A percentile compares a stretch with the other conserved stretches of the same genome.
Evolutionary conservation across 148 eudicot species (phyloP).

Genomic region (Rhododendron williamsianum): DNA sequence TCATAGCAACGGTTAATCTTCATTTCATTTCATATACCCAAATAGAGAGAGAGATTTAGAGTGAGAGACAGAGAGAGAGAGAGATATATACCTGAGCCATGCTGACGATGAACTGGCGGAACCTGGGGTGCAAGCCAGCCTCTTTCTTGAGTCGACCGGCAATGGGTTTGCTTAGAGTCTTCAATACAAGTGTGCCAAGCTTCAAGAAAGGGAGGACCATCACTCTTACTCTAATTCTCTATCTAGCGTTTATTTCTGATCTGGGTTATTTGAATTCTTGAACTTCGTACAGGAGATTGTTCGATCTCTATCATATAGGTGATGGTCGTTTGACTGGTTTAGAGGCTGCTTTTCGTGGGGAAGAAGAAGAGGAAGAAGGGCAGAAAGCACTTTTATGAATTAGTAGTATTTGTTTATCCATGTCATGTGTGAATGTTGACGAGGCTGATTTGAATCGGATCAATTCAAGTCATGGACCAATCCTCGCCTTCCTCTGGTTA

Average conservation of each 20-base stretch:
- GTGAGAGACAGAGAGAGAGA: neutral
- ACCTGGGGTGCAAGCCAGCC: constrained; percentile 55
- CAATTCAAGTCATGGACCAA: neutral
- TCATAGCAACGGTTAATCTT: neutral
- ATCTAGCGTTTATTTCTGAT: neutral
- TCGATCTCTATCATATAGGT: constrained; percentile 17
- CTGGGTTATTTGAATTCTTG: constrained; percentile 11
- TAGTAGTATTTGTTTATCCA: neutral
- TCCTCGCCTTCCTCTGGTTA: neutral
- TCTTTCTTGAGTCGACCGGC: constrained; percentile 53
- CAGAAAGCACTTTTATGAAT: neutral
- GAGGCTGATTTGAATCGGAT: neutral
- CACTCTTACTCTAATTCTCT: neutral
- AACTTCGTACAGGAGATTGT: neutral
- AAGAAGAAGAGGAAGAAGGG: neutral
- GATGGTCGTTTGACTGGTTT: neutral
- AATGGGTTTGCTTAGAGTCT: constrained; percentile 59
- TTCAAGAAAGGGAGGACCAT: constrained; percentile 60
- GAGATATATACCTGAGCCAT: constrained; percentile 49
- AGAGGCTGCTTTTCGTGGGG: constrained; percentile 10
- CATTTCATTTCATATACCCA: neutral
- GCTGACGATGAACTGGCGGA: constrained; percentile 44
- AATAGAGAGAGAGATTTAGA: neutral
- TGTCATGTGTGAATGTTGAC: neutral
- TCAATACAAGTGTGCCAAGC: constrained; percentile 56